Conservation (phyloP, 2,329 filamentous ascomycete genomes). For the Lasiodiplodia gonubiensis region DNA sequence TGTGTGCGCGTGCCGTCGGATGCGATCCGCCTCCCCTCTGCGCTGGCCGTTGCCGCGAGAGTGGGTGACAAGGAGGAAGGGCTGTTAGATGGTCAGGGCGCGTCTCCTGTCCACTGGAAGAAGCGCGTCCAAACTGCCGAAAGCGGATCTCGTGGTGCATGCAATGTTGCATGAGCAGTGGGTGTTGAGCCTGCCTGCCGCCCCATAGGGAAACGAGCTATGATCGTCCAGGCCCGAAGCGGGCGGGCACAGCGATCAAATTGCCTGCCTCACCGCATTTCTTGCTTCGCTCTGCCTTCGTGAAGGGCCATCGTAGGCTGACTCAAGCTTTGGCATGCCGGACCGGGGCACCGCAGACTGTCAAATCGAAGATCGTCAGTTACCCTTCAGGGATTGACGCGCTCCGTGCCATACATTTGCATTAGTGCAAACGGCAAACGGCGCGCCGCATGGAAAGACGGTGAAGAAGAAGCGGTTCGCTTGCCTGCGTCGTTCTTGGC, state of each 20-base stretch:
- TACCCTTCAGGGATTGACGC: constrained; percentile 23
- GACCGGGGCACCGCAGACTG: constrained; percentile 18
- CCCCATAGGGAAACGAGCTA: constrained; percentile 21
- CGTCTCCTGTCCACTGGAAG: constrained; percentile 15
- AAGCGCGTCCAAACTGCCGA: constrained; percentile 27
- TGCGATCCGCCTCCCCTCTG: constrained; percentile 25
- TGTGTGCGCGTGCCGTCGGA: constrained; percentile 24
- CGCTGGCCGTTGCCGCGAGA: constrained; percentile 23
- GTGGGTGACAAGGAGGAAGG: constrained; percentile 18
- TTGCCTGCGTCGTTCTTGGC: constrained; percentile 16
- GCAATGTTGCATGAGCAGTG: constrained; percentile 25
- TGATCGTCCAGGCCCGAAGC: constrained; percentile 24
- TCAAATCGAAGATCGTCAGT: constrained; percentile 28
- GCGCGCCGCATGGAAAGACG: constrained; percentile 28
- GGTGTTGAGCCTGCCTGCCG: not conserved
- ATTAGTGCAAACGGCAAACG: constrained; percentile 27
- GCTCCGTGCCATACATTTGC: constrained; percentile 29
- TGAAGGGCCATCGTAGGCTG: constrained; percentile 20
- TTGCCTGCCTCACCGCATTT: constrained; percentile 27
- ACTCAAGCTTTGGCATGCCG: constrained; percentile 23
- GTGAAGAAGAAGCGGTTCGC: constrained; percentile 27
- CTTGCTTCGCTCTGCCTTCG: constrained; percentile 13
- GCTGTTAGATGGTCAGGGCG: constrained; percentile 15
- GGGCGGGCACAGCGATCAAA: constrained; percentile 27
- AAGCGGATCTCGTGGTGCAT: constrained; percentile 17